Base-by-base conservation (phyloP, 2,329 filamentous ascomycete genomes). In the Colletotrichum incanum region DNA sequence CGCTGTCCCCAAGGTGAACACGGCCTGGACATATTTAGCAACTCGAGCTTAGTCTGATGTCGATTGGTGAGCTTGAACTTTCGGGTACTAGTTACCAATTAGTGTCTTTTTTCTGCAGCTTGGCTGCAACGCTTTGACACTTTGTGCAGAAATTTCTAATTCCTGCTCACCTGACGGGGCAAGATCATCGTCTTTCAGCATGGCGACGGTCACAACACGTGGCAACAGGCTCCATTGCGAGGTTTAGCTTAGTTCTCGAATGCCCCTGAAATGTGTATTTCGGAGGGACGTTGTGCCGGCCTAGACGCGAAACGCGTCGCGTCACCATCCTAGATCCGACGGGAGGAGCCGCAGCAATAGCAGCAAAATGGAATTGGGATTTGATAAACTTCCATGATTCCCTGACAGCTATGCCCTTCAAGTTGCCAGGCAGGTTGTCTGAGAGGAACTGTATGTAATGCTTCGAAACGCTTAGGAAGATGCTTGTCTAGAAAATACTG, bases 51-150 rank as follows among this genome's bases (percentile, higher is more conserved):
- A 49, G 43, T 47, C 59, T 23, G 31, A 34, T 18, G 56, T 65
- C n/a, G 45, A 23, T 59, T 54, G 47, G 47, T 18, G 20, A 61
- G 31, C 41, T 49, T 12, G 28, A 55, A 55, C 52, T 37, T 20
- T 37, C 20, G 2, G 52, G 20, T n/a, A 39, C 31, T 31, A 26
- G 20, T 3, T 9, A 18, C 9, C 16, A 47, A 37, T 54, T 71
- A 71, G 54, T 56, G 4, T 23, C 63, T 62, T 56, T 16, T 31
- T 28, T 23, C 14, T 28, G 18, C 55, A 31, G 39, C 64, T 45
- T 23, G 11, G 26, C 16, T 41, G n/a, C 20, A 2, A 41, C 49
- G 67, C 64, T 55, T 23, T 67, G 56, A 62, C 41, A 20, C 1
- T 28, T 16, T 26, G 26, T 31, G 31, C 14, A 20, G 12, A 9